Evolutionary conservation across 768 basidiomycete species (phyloP).

Genomic region (Kwoniella dejecticola): DNA sequence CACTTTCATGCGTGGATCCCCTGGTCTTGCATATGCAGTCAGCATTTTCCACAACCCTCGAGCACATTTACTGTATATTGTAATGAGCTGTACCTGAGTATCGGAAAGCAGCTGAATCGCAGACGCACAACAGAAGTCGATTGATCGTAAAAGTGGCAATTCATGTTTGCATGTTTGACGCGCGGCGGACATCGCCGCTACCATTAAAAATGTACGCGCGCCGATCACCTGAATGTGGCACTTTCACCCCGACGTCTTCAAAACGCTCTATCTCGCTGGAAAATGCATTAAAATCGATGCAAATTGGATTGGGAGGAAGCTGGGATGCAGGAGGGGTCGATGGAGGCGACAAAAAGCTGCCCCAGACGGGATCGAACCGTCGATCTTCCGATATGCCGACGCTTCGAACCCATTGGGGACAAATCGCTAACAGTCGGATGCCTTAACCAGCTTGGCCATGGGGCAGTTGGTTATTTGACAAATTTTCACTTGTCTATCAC

Average conservation of each 20-base stretch:
- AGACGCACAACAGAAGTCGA: too few species aligned
- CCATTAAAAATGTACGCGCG: too few species aligned
- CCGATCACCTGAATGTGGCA: neutral
- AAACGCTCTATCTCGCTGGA: neutral
- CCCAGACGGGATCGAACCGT: conserved; percentile 12
- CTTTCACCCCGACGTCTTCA: neutral
- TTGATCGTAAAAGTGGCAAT: too few species aligned
- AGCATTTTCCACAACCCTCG: too few species aligned
- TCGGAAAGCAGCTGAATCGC: too few species aligned
- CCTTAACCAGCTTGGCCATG: conserved; percentile 21
- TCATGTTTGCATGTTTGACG: too few species aligned
- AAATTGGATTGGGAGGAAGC: neutral
- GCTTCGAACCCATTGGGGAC: neutral
- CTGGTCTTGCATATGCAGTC: too few species aligned
- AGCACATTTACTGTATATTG: too few species aligned
- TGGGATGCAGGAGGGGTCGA: neutral
- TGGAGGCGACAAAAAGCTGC: neutral
- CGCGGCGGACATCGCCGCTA: too few species aligned
- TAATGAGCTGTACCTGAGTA: too few species aligned
- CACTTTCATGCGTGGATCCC: too few species aligned
- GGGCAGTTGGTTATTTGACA: conserved; percentile 10
- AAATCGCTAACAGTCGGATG: conserved; percentile 18
- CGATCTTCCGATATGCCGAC: conserved; percentile 11
- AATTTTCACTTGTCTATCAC: too few species aligned
- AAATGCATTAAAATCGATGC: neutral